These are phyloP conservation scores for Trichoderma sp. DNA, from an alignment of 2,329 filamentous ascomycete species.

Conservation along the genomic window DNA sequence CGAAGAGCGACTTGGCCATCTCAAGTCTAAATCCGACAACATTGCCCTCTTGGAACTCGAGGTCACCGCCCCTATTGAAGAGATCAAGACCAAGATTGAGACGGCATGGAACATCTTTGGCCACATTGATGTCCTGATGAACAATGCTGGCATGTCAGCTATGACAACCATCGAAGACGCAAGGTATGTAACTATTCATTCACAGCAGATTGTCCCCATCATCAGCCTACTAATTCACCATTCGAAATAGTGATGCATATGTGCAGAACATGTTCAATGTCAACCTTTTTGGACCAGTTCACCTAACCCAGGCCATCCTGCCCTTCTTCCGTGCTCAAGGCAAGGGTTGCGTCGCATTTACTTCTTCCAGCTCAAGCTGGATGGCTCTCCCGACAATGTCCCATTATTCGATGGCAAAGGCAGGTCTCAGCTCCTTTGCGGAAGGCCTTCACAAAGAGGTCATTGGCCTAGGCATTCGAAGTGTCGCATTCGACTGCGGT, in stretches of 20 bases:
- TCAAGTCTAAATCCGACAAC: constrained; percentile 26
- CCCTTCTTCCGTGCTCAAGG: constrained; percentile 30
- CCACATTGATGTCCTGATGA: constrained; percentile 35
- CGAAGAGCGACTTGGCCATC: constrained; percentile 26
- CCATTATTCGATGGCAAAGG: constrained; percentile 34
- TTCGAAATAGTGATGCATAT: constrained; percentile 25
- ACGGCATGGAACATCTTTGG: constrained; percentile 34
- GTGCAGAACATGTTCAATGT: constrained; percentile 30
- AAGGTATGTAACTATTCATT: constrained; percentile 27
- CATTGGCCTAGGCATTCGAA: constrained; percentile 28
- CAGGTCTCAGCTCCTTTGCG: constrained; percentile 29
- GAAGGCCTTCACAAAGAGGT: constrained; percentile 34
- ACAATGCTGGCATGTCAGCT: constrained; percentile 35
- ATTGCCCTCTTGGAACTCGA: constrained; percentile 34
- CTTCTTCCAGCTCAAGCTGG: constrained; percentile 31
- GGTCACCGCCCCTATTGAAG: constrained; percentile 24
- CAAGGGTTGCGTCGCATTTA: constrained; percentile 31
- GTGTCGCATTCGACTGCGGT: constrained; percentile 34
- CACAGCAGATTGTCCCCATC: rapidly evolving
- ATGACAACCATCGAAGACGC: constrained; percentile 33
- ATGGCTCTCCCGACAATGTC: constrained; percentile 32
- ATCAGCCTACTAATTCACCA: background rate
- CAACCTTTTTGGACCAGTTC: constrained; percentile 31
- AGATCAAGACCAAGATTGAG: constrained; percentile 26
- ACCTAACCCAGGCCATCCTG: constrained; percentile 30